These are phyloP conservation scores for Plasmodium fragile DNA, from an alignment of 169 alveolate species.

Conservation along the genomic window DNA sequence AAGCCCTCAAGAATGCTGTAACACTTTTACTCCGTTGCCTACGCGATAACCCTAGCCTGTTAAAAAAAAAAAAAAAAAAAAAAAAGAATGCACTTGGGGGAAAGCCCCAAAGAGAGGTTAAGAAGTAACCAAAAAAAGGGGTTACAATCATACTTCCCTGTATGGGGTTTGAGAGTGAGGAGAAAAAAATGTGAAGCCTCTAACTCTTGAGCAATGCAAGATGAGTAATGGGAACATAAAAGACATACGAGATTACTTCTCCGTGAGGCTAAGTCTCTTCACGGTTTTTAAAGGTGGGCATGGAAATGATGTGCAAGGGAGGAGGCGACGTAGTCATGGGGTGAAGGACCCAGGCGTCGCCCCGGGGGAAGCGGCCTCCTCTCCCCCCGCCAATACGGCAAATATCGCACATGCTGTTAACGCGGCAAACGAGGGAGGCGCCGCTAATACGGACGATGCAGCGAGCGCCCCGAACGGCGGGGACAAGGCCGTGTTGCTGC, in stretches of 20 bases:
- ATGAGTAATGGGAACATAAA: constrained; percentile 13
- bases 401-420: no score
- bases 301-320: background rate
- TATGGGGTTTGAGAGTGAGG: background rate
- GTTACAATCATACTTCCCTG: background rate
- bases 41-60: no score
- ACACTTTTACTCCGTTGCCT: no score
- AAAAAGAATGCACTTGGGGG: background rate
- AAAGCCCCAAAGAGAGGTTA: background rate
- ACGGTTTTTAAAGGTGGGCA: constrained; percentile 8
- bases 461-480: background rate
- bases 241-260: constrained; percentile 16
- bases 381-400: no score
- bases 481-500: background rate
- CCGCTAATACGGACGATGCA: background rate
- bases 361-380: background rate
- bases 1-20: no score
- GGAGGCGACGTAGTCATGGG: background rate
- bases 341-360: background rate
- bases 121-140: background rate
- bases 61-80: no score
- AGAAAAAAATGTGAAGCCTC: background rate
- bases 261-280: constrained; percentile 12
- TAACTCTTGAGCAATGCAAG: background rate
- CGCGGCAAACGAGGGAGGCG: background rate